A percentile compares a stretch with the other conserved stretches of the same genome.
Conservation (phyloP, 2,329 filamentous ascomycete species). For the Ophiocordyceps camponoti-leonardi region DNA sequence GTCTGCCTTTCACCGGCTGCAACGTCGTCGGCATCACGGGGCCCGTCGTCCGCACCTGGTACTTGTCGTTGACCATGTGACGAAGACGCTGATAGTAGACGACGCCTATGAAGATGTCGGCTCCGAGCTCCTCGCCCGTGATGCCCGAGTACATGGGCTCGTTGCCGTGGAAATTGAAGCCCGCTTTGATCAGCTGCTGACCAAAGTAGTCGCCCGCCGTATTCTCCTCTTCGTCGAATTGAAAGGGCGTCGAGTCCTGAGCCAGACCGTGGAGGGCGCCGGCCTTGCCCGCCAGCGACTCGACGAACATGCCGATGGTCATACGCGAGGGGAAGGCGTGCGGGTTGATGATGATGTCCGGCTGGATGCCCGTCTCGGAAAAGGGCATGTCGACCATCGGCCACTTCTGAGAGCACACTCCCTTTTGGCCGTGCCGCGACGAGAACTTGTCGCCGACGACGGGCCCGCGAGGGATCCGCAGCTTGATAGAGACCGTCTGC, state of each 20-base stretch:
- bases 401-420: constrained; percentile 94
- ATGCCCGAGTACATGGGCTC: constrained; percentile 98
- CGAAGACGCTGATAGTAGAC: constrained; percentile 96
- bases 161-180: constrained; percentile 96
- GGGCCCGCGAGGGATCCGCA: constrained; percentile 75
- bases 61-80: constrained; percentile 99
- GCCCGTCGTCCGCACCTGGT: constrained; percentile 90
- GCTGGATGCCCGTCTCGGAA: constrained; percentile 88
- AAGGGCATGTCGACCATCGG: constrained; percentile 89
- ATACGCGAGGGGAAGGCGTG: constrained; percentile 98
- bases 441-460: constrained; percentile 99
- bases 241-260: constrained; percentile 90
- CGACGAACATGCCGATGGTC: constrained; percentile 99
- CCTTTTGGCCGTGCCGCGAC: constrained; percentile 94
- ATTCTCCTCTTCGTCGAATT: constrained; percentile 79
- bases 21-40: constrained; percentile 81
- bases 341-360: constrained; percentile 96
- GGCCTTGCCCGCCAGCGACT: constrained; percentile 89
- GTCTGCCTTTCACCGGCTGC: constrained; percentile 92
- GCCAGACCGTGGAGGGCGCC: constrained; percentile 89
- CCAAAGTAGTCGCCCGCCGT: constrained; percentile 91
- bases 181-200: constrained; percentile 83
- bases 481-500: constrained; percentile 82
- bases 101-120: constrained; percentile 90
- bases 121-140: constrained; percentile 82